Conservation (phyloP, 108 stramenopile genomes). For the Ochromonas danica region DNA sequence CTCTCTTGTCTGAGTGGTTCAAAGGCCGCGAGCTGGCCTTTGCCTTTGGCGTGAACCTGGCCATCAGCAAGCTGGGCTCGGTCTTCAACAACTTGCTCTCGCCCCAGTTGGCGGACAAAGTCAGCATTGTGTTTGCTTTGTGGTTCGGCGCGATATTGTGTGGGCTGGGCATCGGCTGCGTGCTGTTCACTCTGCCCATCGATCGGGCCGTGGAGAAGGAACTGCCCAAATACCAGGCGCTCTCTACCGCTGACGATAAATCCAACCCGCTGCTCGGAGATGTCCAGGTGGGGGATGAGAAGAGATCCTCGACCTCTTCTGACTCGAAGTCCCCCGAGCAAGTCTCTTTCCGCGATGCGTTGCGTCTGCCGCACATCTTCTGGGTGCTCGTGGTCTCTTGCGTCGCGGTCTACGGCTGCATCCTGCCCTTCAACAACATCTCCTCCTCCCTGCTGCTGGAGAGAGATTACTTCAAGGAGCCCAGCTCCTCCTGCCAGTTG, state of each 20-base stretch:
- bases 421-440: slow-evolving; percentile 68
- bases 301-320: neutral
- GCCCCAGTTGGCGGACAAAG: slow-evolving; percentile 55
- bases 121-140: slow-evolving; percentile 45
- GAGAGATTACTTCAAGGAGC: slow-evolving; percentile 53
- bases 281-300: neutral
- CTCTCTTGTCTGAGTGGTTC: slow-evolving; percentile 66
- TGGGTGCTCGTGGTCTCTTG: slow-evolving; percentile 63
- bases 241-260: neutral
- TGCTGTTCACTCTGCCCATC: neutral
- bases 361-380: slow-evolving; percentile 51
- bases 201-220: neutral
- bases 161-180: neutral
- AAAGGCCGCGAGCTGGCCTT: slow-evolving; percentile 61
- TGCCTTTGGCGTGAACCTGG: slow-evolving; percentile 61
- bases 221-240: neutral
- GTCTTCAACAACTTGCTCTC: slow-evolving; percentile 61
- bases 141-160: slow-evolving; percentile 56
- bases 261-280: neutral
- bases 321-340: neutral
- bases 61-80: slow-evolving; percentile 57
- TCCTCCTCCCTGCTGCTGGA: slow-evolving; percentile 62
- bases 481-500: slow-evolving; percentile 44
- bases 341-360: slow-evolving; percentile 39
- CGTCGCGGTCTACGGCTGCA: slow-evolving; percentile 64